Evolutionary conservation across 1,139 yeast species (phyloP).

Genomic region (Scheffersomyces segobiensis): DNA sequence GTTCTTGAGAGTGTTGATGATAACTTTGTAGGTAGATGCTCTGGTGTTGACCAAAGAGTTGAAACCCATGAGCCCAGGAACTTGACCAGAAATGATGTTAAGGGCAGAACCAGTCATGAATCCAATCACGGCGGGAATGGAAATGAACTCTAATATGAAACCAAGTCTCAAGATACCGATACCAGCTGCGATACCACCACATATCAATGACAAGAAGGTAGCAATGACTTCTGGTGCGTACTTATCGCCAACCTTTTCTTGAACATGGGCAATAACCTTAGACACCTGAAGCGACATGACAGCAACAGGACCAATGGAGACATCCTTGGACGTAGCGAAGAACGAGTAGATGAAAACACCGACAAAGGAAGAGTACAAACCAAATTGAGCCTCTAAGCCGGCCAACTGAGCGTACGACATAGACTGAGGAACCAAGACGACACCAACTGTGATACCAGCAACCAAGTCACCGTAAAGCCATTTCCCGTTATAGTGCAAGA

Average conservation of each 20-base stretch:
- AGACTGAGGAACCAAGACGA: conserved; percentile 90
- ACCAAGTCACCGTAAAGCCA: conserved; percentile 85
- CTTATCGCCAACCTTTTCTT: conserved; percentile 34
- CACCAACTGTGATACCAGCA: conserved; percentile 92
- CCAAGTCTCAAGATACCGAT: conserved; percentile 84
- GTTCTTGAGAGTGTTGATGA: conserved; percentile 71
- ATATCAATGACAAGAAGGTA: conserved; percentile 71
- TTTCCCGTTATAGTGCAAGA: conserved; percentile 72
- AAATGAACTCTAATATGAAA: conserved; percentile 83
- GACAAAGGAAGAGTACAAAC: conserved; percentile 87
- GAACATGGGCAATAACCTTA: conserved; percentile 70
- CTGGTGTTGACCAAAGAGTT: conserved; percentile 67
- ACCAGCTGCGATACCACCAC: conserved; percentile 84
- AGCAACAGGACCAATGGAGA: conserved; percentile 95
- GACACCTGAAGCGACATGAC: conserved; percentile 90
- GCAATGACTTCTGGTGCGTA: conserved; percentile 71
- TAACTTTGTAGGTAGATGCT: conserved; percentile 65
- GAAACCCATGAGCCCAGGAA: conserved; percentile 85
- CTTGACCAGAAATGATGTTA: conserved; percentile 78
- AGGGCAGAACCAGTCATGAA: conserved; percentile 96
- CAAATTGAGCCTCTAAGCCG: conserved; percentile 76
- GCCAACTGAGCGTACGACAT: conserved; percentile 95
- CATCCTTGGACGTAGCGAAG: conserved; percentile 95
- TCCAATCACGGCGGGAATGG: conserved; percentile 91
- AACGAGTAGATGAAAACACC: conserved; percentile 88